These are phyloP conservation scores for Lasiosphaeria ovina DNA, from an alignment of 495 filamentous ascomycete genomes.

Conservation along the genomic window DNA sequence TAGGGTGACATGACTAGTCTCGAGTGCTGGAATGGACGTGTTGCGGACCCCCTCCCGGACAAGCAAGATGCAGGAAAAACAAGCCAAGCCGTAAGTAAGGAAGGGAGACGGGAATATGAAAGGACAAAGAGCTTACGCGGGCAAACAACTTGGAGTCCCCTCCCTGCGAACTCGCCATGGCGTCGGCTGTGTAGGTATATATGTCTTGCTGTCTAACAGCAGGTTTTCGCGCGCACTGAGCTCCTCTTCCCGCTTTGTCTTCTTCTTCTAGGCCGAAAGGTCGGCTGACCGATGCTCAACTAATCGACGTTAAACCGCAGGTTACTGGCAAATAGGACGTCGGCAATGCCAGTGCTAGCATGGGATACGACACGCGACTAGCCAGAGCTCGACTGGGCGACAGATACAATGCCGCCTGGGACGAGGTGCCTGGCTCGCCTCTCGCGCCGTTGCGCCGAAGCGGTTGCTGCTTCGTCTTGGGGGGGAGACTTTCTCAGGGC, in stretches of 20 bases:
- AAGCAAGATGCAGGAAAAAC: conserved; percentile 1
- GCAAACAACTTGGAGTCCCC: conserved; percentile 99
- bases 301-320: not conserved
- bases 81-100: not conserved
- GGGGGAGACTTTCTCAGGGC: too few species aligned
- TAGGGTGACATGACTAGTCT: not conserved
- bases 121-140: conserved; percentile 67
- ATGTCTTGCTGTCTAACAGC: conserved; percentile 26
- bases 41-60: not conserved
- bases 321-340: not conserved
- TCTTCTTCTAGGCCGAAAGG: not conserved
- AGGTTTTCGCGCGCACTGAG: not conserved
- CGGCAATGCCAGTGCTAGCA: not conserved
- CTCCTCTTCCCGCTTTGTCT: not conserved
- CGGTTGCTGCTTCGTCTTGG: too few species aligned
- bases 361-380: not conserved
- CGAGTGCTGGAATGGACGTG: not conserved
- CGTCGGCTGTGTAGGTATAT: too few species aligned
- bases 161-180: conserved; percentile 66
- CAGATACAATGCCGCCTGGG: conserved; percentile 5
- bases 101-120: not conserved
- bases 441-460: too few species aligned
- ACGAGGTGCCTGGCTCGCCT: not conserved
- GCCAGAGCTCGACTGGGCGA: conserved; percentile 1
- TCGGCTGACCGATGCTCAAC: not conserved